Conservation (phyloP, 176 grass and related monocot genomes). For the Elymus sibiricus region DNA sequence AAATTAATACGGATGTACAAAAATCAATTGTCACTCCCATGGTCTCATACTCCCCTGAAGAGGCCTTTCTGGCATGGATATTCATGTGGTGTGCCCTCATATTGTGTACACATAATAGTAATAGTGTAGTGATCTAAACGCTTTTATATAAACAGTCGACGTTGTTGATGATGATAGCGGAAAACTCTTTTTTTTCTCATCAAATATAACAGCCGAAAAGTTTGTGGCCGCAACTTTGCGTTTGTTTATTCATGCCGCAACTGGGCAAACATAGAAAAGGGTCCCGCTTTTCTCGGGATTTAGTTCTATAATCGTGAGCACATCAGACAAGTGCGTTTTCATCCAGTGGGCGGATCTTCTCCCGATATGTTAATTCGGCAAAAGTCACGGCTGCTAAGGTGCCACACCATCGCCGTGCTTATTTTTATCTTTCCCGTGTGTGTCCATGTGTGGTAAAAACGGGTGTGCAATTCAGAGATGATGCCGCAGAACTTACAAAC, state of each 20-base stretch:
- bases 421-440: not conserved
- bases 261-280: too few species aligned
- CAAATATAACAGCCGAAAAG: not conserved
- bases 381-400: not conserved
- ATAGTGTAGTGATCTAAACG: too few species aligned
- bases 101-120: too few species aligned
- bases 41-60: too few species aligned
- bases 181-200: not conserved
- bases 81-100: too few species aligned
- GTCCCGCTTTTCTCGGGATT: not conserved
- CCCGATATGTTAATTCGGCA: not conserved
- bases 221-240: not conserved
- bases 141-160: too few species aligned
- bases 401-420: constrained; percentile 9
- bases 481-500: not conserved
- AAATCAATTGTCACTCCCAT: too few species aligned
- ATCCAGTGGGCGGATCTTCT: constrained; percentile 9
- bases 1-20: too few species aligned
- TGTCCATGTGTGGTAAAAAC: not conserved
- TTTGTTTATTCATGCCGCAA: too few species aligned
- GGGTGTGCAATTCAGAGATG: not conserved
- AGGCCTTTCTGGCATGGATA: too few species aligned
- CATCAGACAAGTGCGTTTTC: not conserved
- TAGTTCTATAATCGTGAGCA: not conserved
- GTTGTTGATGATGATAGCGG: not conserved